These are phyloP conservation scores for Cercospora sp. DNA, from an alignment of 2,329 filamentous ascomycete species.

Conservation along the genomic window DNA sequence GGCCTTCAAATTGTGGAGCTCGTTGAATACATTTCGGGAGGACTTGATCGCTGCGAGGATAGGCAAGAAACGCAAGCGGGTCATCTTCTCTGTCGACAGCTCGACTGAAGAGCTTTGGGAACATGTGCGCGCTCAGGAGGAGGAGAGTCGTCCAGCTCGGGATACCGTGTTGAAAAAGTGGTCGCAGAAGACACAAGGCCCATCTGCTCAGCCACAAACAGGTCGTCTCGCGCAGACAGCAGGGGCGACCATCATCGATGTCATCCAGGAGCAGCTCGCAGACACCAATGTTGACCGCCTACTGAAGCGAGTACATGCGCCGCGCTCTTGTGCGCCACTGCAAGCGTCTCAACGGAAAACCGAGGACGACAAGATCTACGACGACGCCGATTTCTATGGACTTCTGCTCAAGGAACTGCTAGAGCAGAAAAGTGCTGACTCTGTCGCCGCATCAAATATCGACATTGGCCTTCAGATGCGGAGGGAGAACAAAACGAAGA, in stretches of 20 bases:
- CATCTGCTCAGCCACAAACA: slow-evolving; percentile 57
- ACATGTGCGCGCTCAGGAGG: slow-evolving; percentile 67
- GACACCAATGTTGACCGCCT: slow-evolving; percentile 61
- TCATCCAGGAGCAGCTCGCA: slow-evolving; percentile 68
- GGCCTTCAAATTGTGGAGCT: slow-evolving; percentile 80
- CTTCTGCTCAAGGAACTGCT: slow-evolving; percentile 89
- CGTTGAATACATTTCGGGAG: slow-evolving; percentile 69
- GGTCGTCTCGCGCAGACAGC: slow-evolving; percentile 61
- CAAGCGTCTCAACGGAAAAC: slow-evolving; percentile 54
- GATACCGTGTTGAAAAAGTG: slow-evolving; percentile 82
- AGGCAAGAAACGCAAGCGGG: slow-evolving; percentile 62
- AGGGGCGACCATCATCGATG: slow-evolving; percentile 67
- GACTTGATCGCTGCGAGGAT: slow-evolving; percentile 56
- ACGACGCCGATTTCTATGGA: slow-evolving; percentile 95
- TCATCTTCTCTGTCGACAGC: slow-evolving; percentile 55
- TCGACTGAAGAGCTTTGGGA: slow-evolving; percentile 70
- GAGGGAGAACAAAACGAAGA: slow-evolving; percentile 79
- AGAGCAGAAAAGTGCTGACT: slow-evolving; percentile 71
- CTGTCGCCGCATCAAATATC: slow-evolving; percentile 45
- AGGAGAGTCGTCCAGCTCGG: slow-evolving; percentile 60
- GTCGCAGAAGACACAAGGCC: slow-evolving; percentile 74
- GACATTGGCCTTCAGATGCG: slow-evolving; percentile 50
- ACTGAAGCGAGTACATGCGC: slow-evolving; percentile 66
- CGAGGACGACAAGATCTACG: slow-evolving; percentile 70
- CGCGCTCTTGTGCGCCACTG: slow-evolving; percentile 73